Base-by-base conservation (phyloP, 768 basidiomycete genomes). In the Hemileccinum rubropunctum region DNA sequence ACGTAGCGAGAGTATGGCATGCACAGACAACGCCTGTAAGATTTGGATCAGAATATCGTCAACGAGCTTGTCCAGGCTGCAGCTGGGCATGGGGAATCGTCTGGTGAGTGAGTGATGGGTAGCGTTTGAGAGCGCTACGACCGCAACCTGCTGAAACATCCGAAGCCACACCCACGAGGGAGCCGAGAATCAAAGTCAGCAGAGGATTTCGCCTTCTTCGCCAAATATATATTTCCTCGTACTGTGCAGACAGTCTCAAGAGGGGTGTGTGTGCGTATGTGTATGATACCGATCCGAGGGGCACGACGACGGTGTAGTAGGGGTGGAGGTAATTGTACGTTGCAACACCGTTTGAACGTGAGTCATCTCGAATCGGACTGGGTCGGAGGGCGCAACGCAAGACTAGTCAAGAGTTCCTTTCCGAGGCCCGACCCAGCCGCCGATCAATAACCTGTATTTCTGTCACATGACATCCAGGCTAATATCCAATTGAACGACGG, bases 1-100 rank as follows among this genome's bases (percentile, higher is more conserved):
- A 51, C 64, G 64, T 8, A 65, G 40, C 8, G 58, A 40, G 17
- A 65, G 56, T 8, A 65, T 28, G 27, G 51, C 30, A n/a, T n/a
- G 45, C 17, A 53, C 56, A 15, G 66, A 50, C 8, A 51, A 42
- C 1, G 4, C 15, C 26, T 54, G 54, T 4, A 65, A 15, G 13
- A 65, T 51, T 4, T 55, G 58, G 17, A 65, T 46, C 11, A 65
- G n/a, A 38, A 65, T 33, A 28, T 65, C 64, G n/a, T 65, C 64
- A 33, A 61, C 60, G 15, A 65, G 53, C 21, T n/a, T 53, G 49
- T 65, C 66, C 0, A 65, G 27, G 32, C 53, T 50, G 45, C 30
- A 34, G 45, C 26, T 47, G n/a, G 47, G 13, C 48, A 49, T 50
- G 45, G 23, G 2, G 45, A 10, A 10, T 11, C 40, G 7, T 4